Percentiles rank a stretch among this genome's conserved stretches.
Evolutionary conservation across 1,284 basidiomycete species (phyloP).

Genomic region (Leccinum olivaceoglutinosum): DNA sequence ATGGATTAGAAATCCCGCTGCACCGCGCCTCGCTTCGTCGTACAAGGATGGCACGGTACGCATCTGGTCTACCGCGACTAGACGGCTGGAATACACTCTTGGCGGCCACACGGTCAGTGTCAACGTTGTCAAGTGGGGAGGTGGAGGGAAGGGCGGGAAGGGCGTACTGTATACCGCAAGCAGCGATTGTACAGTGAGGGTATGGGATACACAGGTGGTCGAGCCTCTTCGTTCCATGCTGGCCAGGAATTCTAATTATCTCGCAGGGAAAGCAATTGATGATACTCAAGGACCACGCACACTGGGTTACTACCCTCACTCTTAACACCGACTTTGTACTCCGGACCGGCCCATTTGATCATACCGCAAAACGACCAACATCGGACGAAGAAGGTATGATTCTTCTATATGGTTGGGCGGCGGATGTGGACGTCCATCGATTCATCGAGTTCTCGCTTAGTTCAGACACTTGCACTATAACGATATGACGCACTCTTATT

Average conservation of each 20-base stretch:
- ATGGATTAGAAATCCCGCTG: conserved; percentile 52
- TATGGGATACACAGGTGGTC: conserved; percentile 69
- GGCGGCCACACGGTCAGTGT: conserved; percentile 77
- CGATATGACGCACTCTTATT: conserved; percentile 54
- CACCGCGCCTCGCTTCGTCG: conserved; percentile 88
- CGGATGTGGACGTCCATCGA: background rate
- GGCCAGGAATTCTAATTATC: conserved; percentile 9
- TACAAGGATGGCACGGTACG: conserved; percentile 96
- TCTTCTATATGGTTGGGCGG: background rate
- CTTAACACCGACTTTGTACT: conserved; percentile 94
- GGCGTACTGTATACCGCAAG: conserved; percentile 92
- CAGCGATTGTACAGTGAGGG: conserved; percentile 88
- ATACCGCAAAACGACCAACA: conserved; percentile 42
- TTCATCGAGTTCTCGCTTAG: conserved; percentile 22
- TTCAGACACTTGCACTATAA: conserved; percentile 62
- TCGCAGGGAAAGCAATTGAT: conserved; percentile 53
- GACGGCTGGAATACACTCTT: conserved; percentile 65
- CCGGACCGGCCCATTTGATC: conserved; percentile 85
- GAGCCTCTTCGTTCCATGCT: background rate
- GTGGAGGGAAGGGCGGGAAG: conserved; percentile 58
- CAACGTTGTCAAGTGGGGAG: conserved; percentile 75
- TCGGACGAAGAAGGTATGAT: background rate
- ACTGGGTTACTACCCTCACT: conserved; percentile 97
- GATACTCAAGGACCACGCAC: conserved; percentile 91
- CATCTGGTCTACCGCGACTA: conserved; percentile 80